Evolutionary conservation across 768 basidiomycete genomes (phyloP), one percentile per base, ranked within the genome.

Genomic region (Hygrocybe coccinea): DNA sequence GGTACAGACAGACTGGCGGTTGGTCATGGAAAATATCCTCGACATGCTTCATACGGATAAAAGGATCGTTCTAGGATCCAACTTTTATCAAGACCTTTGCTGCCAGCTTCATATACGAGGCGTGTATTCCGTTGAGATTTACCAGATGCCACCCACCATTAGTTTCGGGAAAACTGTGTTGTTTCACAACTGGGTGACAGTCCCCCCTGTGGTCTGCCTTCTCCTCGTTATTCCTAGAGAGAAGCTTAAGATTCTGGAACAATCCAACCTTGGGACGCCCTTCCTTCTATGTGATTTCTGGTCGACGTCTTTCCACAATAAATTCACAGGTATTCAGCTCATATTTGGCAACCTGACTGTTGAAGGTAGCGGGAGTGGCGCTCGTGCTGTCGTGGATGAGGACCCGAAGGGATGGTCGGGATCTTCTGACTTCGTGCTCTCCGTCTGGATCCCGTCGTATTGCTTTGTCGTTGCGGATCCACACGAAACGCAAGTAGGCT

Each of bases 181-280:
- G 12, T 76, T 78, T 41, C 60, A 52, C 34, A 67, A 65, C 4
- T 72, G 72, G 72, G 59, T 59, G 17, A 49, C 51, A 15, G 61
- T 76, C 6, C 75, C 77, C 5, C 64, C 71, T n/a, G 61, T 76
- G 6, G 71, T 76, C 6, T 70, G 70, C 37, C 52, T 76, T 37
- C 57, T 71, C 41, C 61, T 77, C 41, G 62, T 62, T 10, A 66
- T 79, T 29, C 76, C 77, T 22, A 67, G 73, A 14, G 22, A 61
- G 15, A 60, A 60, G n/a, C 56, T 74, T 10, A 56, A 50, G 7
- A n/a, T 52, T 15, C 59, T 76, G 11, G 71, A 72, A 51, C 55
- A 61, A 22, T 47, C 57, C 15, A 58, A 60, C 33, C 12, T 58
- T 15, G 57, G 60, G 15, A 69, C 69, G 1, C 69, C 72, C 2